phyloP scores from a whole-genome alignment of 495 filamentous ascomycete species.

The Aspergillus carlsbadensis region DNA sequence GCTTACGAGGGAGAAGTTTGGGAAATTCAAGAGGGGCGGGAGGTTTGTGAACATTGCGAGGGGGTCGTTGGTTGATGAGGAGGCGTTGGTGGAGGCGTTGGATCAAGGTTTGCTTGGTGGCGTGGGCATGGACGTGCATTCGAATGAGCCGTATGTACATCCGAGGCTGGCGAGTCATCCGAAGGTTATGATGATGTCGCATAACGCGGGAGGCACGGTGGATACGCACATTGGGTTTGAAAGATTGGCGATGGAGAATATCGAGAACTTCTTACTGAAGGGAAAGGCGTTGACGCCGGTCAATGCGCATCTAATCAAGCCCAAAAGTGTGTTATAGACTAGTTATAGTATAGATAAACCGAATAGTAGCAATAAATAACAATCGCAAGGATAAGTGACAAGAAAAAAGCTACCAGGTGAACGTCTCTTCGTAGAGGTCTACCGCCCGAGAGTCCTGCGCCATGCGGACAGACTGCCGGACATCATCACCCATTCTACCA shows the following conservation, averaged over 20 bases:
- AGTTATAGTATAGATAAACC: not conserved
- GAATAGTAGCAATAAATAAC: not conserved
- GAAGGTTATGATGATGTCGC: slow-evolving; percentile 62
- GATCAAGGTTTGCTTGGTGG: slow-evolving; percentile 51
- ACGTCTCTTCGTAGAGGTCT: slow-evolving; percentile 45
- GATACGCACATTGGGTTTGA: slow-evolving; percentile 75
- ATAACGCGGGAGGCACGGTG: slow-evolving; percentile 71
- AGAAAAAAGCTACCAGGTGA: slow-evolving; percentile 38
- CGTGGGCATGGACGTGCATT: slow-evolving; percentile 70
- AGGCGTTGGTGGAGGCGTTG: slow-evolving; percentile 62
- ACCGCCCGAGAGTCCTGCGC: slow-evolving; percentile 35
- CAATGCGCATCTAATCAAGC: slow-evolving; percentile 54
- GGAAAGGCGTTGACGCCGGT: slow-evolving; percentile 61
- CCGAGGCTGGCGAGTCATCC: slow-evolving; percentile 49
- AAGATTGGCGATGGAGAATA: slow-evolving; percentile 69
- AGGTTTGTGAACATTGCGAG: slow-evolving; percentile 74
- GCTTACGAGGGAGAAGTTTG: slow-evolving; percentile 50
- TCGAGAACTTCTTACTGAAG: slow-evolving; percentile 56
- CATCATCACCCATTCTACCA: slow-evolving; percentile 44
- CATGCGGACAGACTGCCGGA: slow-evolving; percentile 37
- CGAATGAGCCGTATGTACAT: slow-evolving; percentile 47
- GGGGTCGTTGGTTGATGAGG: slow-evolving; percentile 68
- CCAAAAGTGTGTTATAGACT: slow-evolving; percentile 21
- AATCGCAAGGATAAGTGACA: not conserved
- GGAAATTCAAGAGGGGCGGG: slow-evolving; percentile 53